phyloP scores from a whole-genome alignment of 2,329 filamentous ascomycete species.

The Penicillium sp. region DNA sequence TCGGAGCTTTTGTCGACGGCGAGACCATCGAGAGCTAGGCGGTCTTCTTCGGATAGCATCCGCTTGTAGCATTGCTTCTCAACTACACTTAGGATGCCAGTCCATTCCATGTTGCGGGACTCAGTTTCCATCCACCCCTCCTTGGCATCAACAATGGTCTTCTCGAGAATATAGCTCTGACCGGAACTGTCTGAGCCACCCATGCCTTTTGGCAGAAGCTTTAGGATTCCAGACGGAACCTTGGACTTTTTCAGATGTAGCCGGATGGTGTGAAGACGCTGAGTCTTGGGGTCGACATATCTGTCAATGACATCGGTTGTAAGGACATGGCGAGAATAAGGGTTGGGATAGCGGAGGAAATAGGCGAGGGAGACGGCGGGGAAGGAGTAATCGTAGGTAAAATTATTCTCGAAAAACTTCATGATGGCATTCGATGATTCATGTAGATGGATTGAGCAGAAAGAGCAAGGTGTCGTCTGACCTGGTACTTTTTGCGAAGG shows the following conservation, averaged over 20 bases:
- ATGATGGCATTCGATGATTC: constrained; percentile 35
- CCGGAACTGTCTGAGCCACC: constrained; percentile 57
- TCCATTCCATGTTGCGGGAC: constrained; percentile 64
- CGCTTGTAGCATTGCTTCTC: constrained; percentile 59
- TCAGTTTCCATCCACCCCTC: constrained; percentile 67
- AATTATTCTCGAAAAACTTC: constrained; percentile 55
- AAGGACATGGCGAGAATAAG: constrained; percentile 63
- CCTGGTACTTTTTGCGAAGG: constrained; percentile 18
- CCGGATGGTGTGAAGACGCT: constrained; percentile 60
- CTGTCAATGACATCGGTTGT: constrained; percentile 65
- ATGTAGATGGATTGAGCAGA: constrained; percentile 7
- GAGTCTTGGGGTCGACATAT: constrained; percentile 57
- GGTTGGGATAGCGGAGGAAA: constrained; percentile 67
- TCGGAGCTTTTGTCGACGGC: constrained; percentile 40
- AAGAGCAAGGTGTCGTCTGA: constrained; percentile 16
- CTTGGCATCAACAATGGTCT: constrained; percentile 58
- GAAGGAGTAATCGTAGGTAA: constrained; percentile 64
- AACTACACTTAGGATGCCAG: constrained; percentile 61
- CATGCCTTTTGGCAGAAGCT: constrained; percentile 59
- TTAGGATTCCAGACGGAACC: constrained; percentile 59
- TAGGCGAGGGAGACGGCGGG: constrained; percentile 65
- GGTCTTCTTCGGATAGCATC: constrained; percentile 30
- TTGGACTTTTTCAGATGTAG: constrained; percentile 64
- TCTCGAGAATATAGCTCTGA: constrained; percentile 63
- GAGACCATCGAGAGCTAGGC: constrained; percentile 26